These are phyloP conservation scores for Xylaria grammica DNA, from an alignment of 495 filamentous ascomycete genomes.

Conservation along the genomic window DNA sequence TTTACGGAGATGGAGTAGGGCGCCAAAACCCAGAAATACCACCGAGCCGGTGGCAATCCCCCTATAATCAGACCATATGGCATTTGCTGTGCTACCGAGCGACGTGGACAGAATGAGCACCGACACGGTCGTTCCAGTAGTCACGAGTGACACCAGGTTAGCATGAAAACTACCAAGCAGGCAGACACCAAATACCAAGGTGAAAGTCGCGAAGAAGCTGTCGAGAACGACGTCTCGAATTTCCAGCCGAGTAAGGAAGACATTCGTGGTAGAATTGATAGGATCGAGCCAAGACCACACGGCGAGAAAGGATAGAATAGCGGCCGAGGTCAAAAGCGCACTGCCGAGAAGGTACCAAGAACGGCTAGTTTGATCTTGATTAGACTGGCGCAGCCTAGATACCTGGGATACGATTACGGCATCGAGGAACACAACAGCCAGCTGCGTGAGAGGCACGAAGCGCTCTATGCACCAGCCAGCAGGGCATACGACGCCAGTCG, in stretches of 20 bases:
- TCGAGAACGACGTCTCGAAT: slow-evolving; percentile 29
- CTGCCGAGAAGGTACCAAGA: slow-evolving; percentile 29
- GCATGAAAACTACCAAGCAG: slow-evolving; percentile 31
- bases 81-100: slow-evolving; percentile 29
- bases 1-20: slow-evolving; percentile 29
- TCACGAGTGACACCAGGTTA: slow-evolving; percentile 26
- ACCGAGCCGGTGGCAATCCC: slow-evolving; percentile 24
- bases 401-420: slow-evolving; percentile 28
- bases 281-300: slow-evolving; percentile 32
- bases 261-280: slow-evolving; percentile 29
- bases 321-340: slow-evolving; percentile 28
- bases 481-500: slow-evolving; percentile 36
- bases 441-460: slow-evolving; percentile 31
- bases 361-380: slow-evolving; percentile 16
- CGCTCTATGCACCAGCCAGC: slow-evolving; percentile 28
- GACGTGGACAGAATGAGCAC: slow-evolving; percentile 33
- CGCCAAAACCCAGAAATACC: slow-evolving; percentile 30
- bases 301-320: slow-evolving; percentile 27
- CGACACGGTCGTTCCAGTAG: slow-evolving; percentile 24
- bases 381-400: slow-evolving; percentile 26
- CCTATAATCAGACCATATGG: slow-evolving; percentile 32
- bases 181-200: slow-evolving; percentile 25
- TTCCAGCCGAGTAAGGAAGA: slow-evolving; percentile 30
- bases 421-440: slow-evolving; percentile 31
- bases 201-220: slow-evolving; percentile 24